These are phyloP conservation scores for Dactylonectria macrodidyma DNA, from an alignment of 2,329 filamentous ascomycete species.

Conservation along the genomic window DNA sequence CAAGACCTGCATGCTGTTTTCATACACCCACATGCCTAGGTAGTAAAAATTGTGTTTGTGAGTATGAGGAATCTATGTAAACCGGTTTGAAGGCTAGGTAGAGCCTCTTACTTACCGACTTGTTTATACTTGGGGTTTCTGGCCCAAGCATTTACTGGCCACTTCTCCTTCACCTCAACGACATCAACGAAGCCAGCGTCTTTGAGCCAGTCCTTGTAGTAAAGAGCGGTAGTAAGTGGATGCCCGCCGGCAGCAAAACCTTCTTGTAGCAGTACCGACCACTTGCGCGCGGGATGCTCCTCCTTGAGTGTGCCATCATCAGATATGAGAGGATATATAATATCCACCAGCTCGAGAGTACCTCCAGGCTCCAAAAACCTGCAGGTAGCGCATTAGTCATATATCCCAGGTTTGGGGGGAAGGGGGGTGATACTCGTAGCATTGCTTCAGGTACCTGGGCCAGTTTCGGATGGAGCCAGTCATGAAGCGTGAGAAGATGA, in stretches of 20 bases:
- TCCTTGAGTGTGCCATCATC: conserved; percentile 20
- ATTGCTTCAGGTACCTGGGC: conserved; percentile 35
- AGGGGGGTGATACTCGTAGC: conserved; percentile 12
- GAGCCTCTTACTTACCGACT: conserved; percentile 23
- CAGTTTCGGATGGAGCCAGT: conserved; percentile 34
- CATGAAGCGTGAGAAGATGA: conserved; percentile 34
- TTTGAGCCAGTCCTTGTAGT: conserved; percentile 34
- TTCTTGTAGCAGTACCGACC: conserved; percentile 20
- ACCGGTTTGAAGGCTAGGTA: neutral
- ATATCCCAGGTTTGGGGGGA: neutral
- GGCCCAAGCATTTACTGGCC: conserved; percentile 30
- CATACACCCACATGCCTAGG: conserved; percentile 6
- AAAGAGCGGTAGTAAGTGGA: conserved; percentile 15
- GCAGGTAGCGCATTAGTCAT: neutral
- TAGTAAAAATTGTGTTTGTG: neutral
- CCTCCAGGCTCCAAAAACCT: conserved; percentile 28
- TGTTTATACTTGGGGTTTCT: conserved; percentile 35
- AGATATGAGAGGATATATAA: conserved; percentile 29
- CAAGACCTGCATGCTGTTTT: conserved; percentile 1
- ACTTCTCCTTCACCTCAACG: conserved; percentile 21
- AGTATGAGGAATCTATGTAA: neutral
- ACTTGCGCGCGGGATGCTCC: conserved; percentile 24
- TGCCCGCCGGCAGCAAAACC: conserved; percentile 12
- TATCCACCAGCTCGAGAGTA: conserved; percentile 32
- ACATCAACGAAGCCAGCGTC: conserved; percentile 25